Evolutionary conservation across 2,329 filamentous ascomycete genomes (phyloP).

Genomic region (Immersiporthe knoxdaviesiana): DNA sequence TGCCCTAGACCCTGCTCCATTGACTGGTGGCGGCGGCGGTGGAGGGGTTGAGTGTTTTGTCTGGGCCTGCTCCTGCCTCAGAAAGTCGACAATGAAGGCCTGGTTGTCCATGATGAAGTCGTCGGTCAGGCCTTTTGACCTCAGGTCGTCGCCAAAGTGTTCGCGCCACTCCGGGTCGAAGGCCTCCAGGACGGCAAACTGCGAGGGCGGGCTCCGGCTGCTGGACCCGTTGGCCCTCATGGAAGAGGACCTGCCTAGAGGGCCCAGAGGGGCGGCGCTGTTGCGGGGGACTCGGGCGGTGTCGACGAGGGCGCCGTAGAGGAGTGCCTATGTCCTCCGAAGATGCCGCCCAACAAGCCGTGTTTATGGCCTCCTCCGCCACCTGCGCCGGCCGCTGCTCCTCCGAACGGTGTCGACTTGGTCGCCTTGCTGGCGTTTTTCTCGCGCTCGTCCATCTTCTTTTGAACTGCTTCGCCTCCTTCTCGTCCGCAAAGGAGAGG

Average conservation of each 20-base stretch:
- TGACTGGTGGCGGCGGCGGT: constrained; percentile 41
- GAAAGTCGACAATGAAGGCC: constrained; percentile 68
- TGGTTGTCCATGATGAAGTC: constrained; percentile 71
- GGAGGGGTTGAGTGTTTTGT: constrained; percentile 47
- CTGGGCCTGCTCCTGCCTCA: constrained; percentile 58
- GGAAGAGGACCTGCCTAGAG: constrained; percentile 14
- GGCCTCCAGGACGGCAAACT: constrained; percentile 64
- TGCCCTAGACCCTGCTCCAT: constrained; percentile 44
- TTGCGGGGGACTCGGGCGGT: constrained; percentile 60
- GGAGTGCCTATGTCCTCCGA: constrained; percentile 63
- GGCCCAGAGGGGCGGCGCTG: background rate
- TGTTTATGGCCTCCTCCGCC: constrained; percentile 44
- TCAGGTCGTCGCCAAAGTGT: constrained; percentile 67
- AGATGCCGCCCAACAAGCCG: constrained; percentile 62
- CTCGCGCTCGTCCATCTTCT: constrained; percentile 95
- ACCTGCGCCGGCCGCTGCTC: constrained; percentile 44
- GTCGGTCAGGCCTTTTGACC: constrained; percentile 64
- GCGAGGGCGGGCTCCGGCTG: constrained; percentile 47
- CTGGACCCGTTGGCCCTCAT: constrained; percentile 47
- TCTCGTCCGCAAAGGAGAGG: constrained; percentile 93
- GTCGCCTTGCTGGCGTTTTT: constrained; percentile 94
- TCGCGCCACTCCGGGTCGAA: constrained; percentile 69
- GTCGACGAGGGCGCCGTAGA: constrained; percentile 53
- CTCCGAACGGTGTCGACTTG: constrained; percentile 74
- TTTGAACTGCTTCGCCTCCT: constrained; percentile 96